Base-by-base conservation (phyloP, 1,284 basidiomycete genomes). In the Cutaneotrichosporon sp. region DNA sequence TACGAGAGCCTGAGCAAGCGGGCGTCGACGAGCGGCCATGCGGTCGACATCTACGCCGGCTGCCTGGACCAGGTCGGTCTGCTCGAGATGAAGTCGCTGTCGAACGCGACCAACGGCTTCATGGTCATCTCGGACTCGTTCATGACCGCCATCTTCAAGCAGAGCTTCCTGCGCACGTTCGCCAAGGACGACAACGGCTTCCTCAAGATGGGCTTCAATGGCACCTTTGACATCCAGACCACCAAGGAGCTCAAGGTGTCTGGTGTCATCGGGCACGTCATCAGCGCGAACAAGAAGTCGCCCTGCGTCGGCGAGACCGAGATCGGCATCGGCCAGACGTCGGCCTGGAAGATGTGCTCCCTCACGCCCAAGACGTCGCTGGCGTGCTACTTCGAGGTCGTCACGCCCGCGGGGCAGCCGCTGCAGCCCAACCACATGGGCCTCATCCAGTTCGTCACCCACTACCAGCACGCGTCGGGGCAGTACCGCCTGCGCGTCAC, bases 241-340 rank as follows among this genome's bases (percentile, higher is more conserved):
- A 98, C 95, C 54, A 99, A 99, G 83, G 97, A 99, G 80, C 87
- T 99, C 72, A 97, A 95, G 80, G 94, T 99, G 6, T 98, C 95
- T 3, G 97, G 97, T 54, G 85, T 99, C 58, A 99, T 99, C 67
- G 95, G 95, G 1, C 97, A 99, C 73, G 94, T 92, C 52, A 95
- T 97, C 79, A 97, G 94, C 49, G 92, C 92, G 47, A 94, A 91
- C 72, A 98, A 98, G 81, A 99, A 99, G 80, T 94, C 93, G 0
- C 87, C 87, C 0, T 97, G 92, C 71, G 97, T 99, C 31, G 95
- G 95, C 66, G 97, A 99, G 83, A 99, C 97, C 2, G 97, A 99
- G 81, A 99, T 99, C 66, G 97, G 95, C 77, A 97, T 99, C 67
- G 95, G 95, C 27, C 92, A 95, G 76, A 99, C 95, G 1, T 97